Conservation (phyloP, 1,139 yeast species). For the Magnusiomyces suaveolens region DNA sequence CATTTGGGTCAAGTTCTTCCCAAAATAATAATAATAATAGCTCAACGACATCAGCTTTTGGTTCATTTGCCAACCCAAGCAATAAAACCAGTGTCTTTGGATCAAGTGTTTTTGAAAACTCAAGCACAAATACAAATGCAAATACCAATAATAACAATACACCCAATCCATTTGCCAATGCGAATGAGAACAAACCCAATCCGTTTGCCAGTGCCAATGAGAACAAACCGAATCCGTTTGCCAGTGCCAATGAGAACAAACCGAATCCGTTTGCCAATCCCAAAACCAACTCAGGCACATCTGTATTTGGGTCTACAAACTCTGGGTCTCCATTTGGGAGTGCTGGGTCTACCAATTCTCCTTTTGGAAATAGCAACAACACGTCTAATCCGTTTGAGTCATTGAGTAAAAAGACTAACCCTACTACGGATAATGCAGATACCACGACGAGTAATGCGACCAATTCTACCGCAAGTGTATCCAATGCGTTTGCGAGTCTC, state of each 20-base stretch:
- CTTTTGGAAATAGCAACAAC: constrained; percentile 4
- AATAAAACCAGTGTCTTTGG: background rate
- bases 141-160: constrained; percentile 3
- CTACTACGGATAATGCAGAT: background rate
- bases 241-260: background rate
- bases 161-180: constrained; percentile 19
- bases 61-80: background rate
- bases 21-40: background rate
- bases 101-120: background rate
- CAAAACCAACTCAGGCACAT: background rate
- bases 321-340: background rate
- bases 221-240: constrained; percentile 17
- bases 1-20: background rate
- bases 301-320: constrained; percentile 1
- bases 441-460: background rate
- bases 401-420: background rate
- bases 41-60: background rate
- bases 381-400: background rate
- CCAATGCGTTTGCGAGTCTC: no score
- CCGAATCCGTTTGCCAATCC: no score
- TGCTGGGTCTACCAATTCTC: constrained; percentile 1
- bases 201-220: constrained; percentile 21
- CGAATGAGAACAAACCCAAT: constrained; percentile 15
- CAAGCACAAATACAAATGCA: no score
- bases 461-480: no score